phyloP scores from a whole-genome alignment of 495 filamentous ascomycete genomes.

The Emericellopsis terricola region DNA sequence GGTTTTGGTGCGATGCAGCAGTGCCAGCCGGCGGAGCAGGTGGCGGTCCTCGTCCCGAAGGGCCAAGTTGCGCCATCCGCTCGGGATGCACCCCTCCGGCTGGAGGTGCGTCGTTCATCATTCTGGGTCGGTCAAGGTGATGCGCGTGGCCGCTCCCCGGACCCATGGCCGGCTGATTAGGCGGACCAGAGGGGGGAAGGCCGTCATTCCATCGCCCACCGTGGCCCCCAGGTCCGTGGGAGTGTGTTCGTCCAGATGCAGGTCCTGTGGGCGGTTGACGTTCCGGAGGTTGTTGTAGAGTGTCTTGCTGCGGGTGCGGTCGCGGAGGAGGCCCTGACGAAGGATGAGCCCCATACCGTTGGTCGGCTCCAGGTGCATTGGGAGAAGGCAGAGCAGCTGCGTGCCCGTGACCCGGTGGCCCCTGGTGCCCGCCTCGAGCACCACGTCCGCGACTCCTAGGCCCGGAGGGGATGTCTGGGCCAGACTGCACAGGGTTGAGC shows the following conservation, averaged over 20 bases:
- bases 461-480: constrained; percentile 41
- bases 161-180: too few species aligned
- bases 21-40: constrained; percentile 3
- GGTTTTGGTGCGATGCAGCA: constrained; percentile 6
- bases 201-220: constrained; percentile 17
- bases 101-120: constrained; percentile 8
- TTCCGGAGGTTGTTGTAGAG: too few species aligned
- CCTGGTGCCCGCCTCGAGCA: constrained; percentile 11
- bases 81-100: constrained; percentile 28
- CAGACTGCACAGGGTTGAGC: constrained; percentile 33
- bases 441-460: constrained; percentile 39
- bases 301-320: too few species aligned
- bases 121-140: too few species aligned
- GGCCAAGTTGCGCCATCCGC: constrained; percentile 20
- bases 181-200: too few species aligned
- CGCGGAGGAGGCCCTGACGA: constrained; percentile 14
- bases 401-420: too few species aligned
- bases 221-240: constrained; percentile 15
- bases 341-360: constrained; percentile 15
- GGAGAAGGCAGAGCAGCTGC: constrained; percentile 15
- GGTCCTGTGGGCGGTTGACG: constrained; percentile 30
- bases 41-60: constrained; percentile 4
- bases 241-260: constrained; percentile 21
- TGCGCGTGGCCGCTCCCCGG: too few species aligned
- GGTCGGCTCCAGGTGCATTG: constrained; percentile 18